Percentiles rank a stretch among this genome's conserved stretches.
Evolutionary conservation across 1,284 basidiomycete species (phyloP).

Genomic region (Papiliotrema nemorosa): DNA sequence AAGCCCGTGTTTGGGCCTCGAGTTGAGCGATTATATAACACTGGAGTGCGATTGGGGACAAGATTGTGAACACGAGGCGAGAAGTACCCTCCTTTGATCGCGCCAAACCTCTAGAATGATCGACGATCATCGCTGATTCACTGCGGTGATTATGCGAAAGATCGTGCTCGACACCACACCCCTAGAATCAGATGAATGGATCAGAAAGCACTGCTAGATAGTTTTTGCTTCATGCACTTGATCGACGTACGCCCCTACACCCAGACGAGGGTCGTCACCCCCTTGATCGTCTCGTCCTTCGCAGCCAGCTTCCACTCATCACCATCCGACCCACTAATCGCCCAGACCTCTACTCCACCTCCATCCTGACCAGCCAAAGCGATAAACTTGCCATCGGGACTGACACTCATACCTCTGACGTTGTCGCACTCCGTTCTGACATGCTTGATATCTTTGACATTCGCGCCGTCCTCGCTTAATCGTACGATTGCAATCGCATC

Average conservation of each 20-base stretch:
- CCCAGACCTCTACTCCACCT: slow-evolving; percentile 41
- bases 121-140: too few species aligned
- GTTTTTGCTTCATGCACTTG: too few species aligned
- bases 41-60: too few species aligned
- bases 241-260: slow-evolving; percentile 11
- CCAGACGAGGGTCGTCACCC: slow-evolving; percentile 49
- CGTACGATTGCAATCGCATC: slow-evolving; percentile 42
- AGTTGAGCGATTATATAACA: too few species aligned
- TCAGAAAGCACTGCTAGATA: too few species aligned
- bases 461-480: slow-evolving; percentile 22
- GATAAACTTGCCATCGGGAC: slow-evolving; percentile 40
- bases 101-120: too few species aligned
- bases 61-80: too few species aligned
- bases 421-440: slow-evolving; percentile 37
- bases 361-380: slow-evolving; percentile 42
- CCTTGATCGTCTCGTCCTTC: slow-evolving; percentile 62
- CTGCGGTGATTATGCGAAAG: too few species aligned
- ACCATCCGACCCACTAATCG: slow-evolving; percentile 25
- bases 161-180: too few species aligned
- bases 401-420: slow-evolving; percentile 41
- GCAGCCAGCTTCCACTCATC: slow-evolving; percentile 52
- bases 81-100: too few species aligned
- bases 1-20: too few species aligned
- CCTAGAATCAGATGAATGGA: too few species aligned
- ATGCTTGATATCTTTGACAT: slow-evolving; percentile 25